A percentile compares a stretch with the other conserved stretches of the same genome.
Evolutionary conservation across 169 alveolate genomes (phyloP).

Genomic region (Eimeria praecox): DNA sequence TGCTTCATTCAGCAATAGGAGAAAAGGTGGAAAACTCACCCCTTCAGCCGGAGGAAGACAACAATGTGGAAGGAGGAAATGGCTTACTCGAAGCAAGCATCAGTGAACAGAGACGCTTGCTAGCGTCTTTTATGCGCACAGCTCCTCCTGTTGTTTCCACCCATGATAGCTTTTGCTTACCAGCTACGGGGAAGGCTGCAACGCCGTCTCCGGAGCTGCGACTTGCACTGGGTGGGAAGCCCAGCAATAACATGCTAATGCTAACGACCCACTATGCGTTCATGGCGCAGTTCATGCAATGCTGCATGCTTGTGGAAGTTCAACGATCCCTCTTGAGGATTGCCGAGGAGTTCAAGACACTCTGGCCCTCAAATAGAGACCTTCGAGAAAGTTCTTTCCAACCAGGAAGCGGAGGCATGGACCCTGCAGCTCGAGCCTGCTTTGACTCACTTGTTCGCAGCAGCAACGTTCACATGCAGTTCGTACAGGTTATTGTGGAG

Average conservation of each 20-base stretch:
- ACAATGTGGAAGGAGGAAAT: not conserved
- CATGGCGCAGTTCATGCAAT: conserved; percentile 83
- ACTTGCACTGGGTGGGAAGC: conserved; percentile 33
- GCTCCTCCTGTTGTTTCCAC: conserved; percentile 33
- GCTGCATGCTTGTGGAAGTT: conserved; percentile 79
- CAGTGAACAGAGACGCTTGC: conserved; percentile 35
- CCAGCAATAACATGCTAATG: conserved; percentile 49
- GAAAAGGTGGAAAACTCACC: not conserved
- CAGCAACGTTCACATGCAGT: conserved; percentile 77
- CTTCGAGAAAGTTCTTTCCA: conserved; percentile 36
- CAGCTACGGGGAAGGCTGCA: conserved; percentile 45
- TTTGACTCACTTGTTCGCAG: conserved; percentile 76
- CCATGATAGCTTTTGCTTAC: conserved; percentile 22
- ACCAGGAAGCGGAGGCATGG: conserved; percentile 54
- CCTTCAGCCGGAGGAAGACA: conserved; percentile 53
- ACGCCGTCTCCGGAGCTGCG: conserved; percentile 52
- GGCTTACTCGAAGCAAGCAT: conserved; percentile 26
- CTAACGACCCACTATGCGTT: conserved; percentile 76
- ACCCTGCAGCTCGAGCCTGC: conserved; percentile 70
- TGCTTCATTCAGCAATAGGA: conserved; percentile 19
- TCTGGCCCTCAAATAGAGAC: conserved; percentile 54
- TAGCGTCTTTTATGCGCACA: conserved; percentile 13
- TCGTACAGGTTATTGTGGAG: conserved; percentile 78
- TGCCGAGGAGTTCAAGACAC: conserved; percentile 57
- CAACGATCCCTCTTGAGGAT: conserved; percentile 71